A percentile compares a stretch with the other conserved stretches of the same genome.
phyloP scores from a whole-genome alignment of 768 basidiomycete genomes.

The Macrocybe gigantea region DNA sequence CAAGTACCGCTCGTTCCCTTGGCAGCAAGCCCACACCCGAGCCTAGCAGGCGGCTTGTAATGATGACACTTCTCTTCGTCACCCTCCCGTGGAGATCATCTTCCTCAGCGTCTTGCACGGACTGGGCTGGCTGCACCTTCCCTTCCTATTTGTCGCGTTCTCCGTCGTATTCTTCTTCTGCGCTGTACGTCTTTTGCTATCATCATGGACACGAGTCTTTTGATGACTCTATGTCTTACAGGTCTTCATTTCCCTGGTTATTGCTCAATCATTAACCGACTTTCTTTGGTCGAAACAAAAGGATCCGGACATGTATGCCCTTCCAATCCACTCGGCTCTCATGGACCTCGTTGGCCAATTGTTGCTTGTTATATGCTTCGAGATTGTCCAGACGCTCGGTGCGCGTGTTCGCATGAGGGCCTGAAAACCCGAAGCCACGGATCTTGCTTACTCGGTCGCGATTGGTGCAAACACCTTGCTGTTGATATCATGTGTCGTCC shows the following conservation, averaged over 20 bases:
- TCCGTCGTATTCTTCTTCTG: constrained; percentile 69
- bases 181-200: constrained; percentile 49
- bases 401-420: constrained; percentile 21
- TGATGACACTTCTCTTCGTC: constrained; percentile 64
- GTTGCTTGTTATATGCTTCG: constrained; percentile 72
- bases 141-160: constrained; percentile 60
- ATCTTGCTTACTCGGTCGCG: no score
- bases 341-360: constrained; percentile 84
- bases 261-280: constrained; percentile 63
- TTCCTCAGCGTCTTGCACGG: constrained; percentile 62
- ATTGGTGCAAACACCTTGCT: no score
- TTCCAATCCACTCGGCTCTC: constrained; percentile 88
- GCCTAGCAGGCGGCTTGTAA: constrained; percentile 47
- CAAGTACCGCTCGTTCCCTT: constrained; percentile 12
- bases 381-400: constrained; percentile 47
- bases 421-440: no score
- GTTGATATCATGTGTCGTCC: no score
- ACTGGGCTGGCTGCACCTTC: constrained; percentile 76
- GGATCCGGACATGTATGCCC: constrained; percentile 90
- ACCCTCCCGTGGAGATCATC: constrained; percentile 71
- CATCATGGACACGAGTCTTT: constrained; percentile 1
- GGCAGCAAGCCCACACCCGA: constrained; percentile 16
- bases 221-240: constrained; percentile 21
- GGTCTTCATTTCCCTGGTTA: constrained; percentile 64
- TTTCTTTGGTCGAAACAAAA: constrained; percentile 72